Percentiles rank a stretch among this genome's conserved stretches.
These are phyloP conservation scores for Xerocomellus dryophilus DNA, from an alignment of 768 basidiomycete species.

Conservation along the genomic window DNA sequence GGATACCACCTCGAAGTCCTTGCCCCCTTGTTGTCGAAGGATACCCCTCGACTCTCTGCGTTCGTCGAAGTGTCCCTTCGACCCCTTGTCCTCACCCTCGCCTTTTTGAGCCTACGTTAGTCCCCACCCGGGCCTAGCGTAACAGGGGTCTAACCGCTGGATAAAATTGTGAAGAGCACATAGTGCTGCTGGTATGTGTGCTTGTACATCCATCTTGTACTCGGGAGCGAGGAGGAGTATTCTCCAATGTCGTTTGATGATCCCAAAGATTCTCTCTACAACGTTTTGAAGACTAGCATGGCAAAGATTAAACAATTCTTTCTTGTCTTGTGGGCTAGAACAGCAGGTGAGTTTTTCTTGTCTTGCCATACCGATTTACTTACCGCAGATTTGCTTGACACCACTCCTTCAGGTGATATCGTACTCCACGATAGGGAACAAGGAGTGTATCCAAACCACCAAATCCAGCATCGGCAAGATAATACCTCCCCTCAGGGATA, in stretches of 20 bases:
- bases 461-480: constrained; percentile 10
- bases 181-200: not conserved
- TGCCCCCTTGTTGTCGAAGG: too few species aligned
- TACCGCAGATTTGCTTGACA: not conserved
- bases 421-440: constrained; percentile 36
- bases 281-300: not conserved
- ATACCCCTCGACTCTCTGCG: too few species aligned
- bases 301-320: not conserved
- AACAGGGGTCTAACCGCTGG: too few species aligned
- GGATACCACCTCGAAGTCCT: too few species aligned
- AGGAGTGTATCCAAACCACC: constrained; percentile 25
- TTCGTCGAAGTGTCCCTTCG: too few species aligned
- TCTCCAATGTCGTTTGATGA: not conserved
- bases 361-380: too few species aligned
- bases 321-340: too few species aligned
- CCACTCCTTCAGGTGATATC: constrained; percentile 40
- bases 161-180: too few species aligned
- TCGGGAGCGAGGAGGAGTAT: not conserved
- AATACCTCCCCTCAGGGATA: not conserved
- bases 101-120: too few species aligned
- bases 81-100: too few species aligned
- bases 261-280: not conserved
- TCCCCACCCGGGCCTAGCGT: too few species aligned
- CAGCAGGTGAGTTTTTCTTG: too few species aligned
- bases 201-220: not conserved